Conservation (phyloP, 768 basidiomycete genomes). For the Pulveroboletus ravenelii region DNA sequence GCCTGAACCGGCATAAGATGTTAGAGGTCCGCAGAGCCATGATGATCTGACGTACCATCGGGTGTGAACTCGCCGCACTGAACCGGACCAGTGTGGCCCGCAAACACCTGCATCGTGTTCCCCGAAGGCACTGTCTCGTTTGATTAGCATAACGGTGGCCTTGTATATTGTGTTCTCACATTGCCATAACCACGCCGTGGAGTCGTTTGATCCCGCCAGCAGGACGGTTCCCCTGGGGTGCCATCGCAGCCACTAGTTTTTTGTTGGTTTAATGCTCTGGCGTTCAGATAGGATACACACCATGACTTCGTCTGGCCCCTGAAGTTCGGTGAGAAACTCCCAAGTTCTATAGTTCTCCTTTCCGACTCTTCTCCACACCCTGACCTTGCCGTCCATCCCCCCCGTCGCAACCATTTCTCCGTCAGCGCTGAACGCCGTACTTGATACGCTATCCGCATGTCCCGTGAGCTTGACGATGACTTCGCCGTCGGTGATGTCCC, state of each 20-base stretch:
- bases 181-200: conserved; percentile 97
- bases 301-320: conserved; percentile 94
- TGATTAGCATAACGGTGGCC: not conserved
- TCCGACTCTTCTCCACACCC: conserved; percentile 86
- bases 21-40: not conserved
- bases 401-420: conserved; percentile 94
- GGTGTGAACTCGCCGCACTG: conserved; percentile 90
- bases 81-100: conserved; percentile 80
- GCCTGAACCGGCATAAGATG: conserved; percentile 38
- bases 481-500: conserved; percentile 81
- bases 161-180: conserved; percentile 44
- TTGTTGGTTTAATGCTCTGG: conserved; percentile 3
- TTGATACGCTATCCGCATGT: conserved; percentile 87
- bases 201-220: conserved; percentile 88
- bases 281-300: conserved; percentile 43
- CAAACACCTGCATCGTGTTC: conserved; percentile 92
- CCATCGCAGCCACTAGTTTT: conserved; percentile 82
- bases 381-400: conserved; percentile 95
- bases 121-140: conserved; percentile 77
- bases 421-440: conserved; percentile 75
- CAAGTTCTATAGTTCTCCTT: conserved; percentile 71
- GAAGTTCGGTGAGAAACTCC: conserved; percentile 92
- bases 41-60: conserved; percentile 51
- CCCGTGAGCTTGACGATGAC: conserved; percentile 82
- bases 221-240: conserved; percentile 91